Evolutionary conservation across 768 basidiomycete species (phyloP).

Genomic region (Phlegmacium glaucopus): DNA sequence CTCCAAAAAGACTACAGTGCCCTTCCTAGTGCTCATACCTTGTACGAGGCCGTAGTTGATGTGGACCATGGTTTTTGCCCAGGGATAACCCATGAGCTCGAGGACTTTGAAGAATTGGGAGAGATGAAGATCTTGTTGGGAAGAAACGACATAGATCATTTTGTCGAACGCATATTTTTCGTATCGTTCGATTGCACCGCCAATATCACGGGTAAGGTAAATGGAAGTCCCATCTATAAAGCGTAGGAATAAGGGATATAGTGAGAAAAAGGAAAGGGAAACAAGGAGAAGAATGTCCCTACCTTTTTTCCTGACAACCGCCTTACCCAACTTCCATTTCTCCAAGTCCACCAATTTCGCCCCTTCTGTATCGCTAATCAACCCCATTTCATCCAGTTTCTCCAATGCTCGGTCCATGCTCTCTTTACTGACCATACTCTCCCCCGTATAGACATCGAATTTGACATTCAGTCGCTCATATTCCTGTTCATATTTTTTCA

Average conservation of each 20-base stretch:
- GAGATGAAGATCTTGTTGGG: constrained; percentile 84
- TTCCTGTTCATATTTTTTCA: constrained; percentile 85
- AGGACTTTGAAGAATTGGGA: constrained; percentile 94
- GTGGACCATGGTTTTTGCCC: constrained; percentile 81
- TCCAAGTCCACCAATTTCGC: constrained; percentile 86
- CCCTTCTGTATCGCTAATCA: constrained; percentile 76
- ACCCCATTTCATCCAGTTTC: constrained; percentile 62
- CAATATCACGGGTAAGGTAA: constrained; percentile 94
- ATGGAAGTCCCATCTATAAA: constrained; percentile 84
- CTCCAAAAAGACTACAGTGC: constrained; percentile 93
- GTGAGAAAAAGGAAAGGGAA: not conserved
- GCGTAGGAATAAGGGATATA: not conserved
- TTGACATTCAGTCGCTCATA: constrained; percentile 87
- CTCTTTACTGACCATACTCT: constrained; percentile 74
- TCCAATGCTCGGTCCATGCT: constrained; percentile 72
- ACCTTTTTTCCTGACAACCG: constrained; percentile 87
- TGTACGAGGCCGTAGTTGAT: constrained; percentile 90
- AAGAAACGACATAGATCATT: constrained; percentile 92
- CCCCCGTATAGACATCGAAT: constrained; percentile 92
- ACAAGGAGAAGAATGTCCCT: constrained; percentile 12
- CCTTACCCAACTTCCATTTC: constrained; percentile 88
- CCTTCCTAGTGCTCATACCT: constrained; percentile 93
- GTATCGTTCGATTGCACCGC: constrained; percentile 88
- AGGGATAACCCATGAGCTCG: constrained; percentile 84
- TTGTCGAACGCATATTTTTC: constrained; percentile 83